Evolutionary conservation across 108 stramenopile genomes (phyloP), one percentile per base, ranked within the genome.

Genomic region (Cyclotella kingstonii): DNA sequence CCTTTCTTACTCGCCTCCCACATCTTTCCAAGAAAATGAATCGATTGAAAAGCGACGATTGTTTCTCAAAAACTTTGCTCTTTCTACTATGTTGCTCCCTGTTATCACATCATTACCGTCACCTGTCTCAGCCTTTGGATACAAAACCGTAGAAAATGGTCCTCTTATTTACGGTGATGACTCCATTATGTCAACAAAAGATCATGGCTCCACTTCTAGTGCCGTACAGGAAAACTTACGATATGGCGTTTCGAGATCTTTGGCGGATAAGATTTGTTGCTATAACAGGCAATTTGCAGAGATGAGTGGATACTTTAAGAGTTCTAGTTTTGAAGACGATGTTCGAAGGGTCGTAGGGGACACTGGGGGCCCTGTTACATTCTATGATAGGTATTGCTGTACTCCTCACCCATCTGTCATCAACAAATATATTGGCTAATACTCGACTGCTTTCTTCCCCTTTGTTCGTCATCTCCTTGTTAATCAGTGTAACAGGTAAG

Each of bases 231-330:
- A 51, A 10, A 65, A 84, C 50, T 60, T 93, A 31, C 41, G 77
- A n/a, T 91, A 76, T 28, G 79, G 76, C 12, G 82, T 81, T 15
- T 63, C 63, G 31, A 35, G 68, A 22, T 70, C 79, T 44, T 40
- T 85, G 12, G 89, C 89, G 3, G 89, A 90, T 60, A 70, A 75
- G 45, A 90, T 90, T 23, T 78, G 80, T 75, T 82, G 72, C 27
- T 96, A 79, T 81, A 96, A 96, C 68, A 66, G 91, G 7, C 53
- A 41, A 0, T 70, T 62, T 23, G 70, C 70, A 1, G 70, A 62
- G 17, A 62, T 66, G 57, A 66, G 71, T 42, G 71, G 71, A 34
- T 67, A 73, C 35, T 73, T 66, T 23, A 26, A 52, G 22, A 33
- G 36, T 14, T 56, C 54, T 0, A 60, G 45, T 48, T 70, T 70